Percentiles rank a stretch among this genome's conserved stretches.
phyloP scores from a whole-genome alignment of 192 early-diverging fungal species.

The Gryganskiella cystojenkinii region DNA sequence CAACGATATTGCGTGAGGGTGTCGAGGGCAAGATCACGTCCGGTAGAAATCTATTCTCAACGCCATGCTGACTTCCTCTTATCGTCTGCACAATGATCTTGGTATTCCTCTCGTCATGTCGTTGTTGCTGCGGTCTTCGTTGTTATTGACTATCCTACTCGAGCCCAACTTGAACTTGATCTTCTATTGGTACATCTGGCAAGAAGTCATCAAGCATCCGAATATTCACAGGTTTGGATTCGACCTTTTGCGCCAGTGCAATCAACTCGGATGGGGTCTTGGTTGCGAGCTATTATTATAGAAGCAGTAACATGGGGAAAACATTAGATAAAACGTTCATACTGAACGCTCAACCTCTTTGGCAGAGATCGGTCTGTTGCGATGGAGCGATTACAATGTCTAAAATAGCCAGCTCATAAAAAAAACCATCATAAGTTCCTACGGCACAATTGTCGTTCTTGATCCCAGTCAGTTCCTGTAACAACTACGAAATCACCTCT shows the following conservation, averaged over 20 bases:
- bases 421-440: no score
- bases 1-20: no score
- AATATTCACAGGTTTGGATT: slow-evolving; percentile 39
- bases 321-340: no score
- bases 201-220: slow-evolving; percentile 44
- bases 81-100: slow-evolving; percentile 18
- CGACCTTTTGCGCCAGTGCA: slow-evolving; percentile 33
- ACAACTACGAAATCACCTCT: no score
- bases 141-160: slow-evolving; percentile 35
- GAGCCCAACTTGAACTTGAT: slow-evolving; percentile 43
- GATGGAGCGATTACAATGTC: no score
- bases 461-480: no score
- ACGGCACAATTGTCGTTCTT: no score
- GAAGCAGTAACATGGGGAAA: not conserved
- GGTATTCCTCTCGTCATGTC: slow-evolving; percentile 25
- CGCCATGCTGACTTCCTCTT: slow-evolving; percentile 26
- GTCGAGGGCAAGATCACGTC: not conserved
- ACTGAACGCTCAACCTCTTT: no score
- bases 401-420: no score
- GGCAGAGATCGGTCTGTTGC: no score
- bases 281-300: slow-evolving; percentile 39
- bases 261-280: slow-evolving; percentile 49
- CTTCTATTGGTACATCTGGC: slow-evolving; percentile 48
- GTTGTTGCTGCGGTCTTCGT: no score
- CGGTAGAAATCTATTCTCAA: not conserved